phyloP scores from a whole-genome alignment of 768 basidiomycete species.

The Podaxis sp. region DNA sequence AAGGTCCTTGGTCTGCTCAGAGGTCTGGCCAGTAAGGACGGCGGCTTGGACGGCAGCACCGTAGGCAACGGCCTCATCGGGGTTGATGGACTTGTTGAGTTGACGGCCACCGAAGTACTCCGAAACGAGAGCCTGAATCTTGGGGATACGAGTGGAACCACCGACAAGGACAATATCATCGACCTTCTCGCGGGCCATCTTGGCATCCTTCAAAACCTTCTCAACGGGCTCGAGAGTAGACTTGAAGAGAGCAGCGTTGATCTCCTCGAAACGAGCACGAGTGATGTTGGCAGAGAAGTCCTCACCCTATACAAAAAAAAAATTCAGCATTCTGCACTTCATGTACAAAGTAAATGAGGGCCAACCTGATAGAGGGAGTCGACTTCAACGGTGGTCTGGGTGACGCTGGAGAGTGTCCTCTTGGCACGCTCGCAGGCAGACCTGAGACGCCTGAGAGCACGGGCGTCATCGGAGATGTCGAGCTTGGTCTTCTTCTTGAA shows the following conservation, averaged over 20 bases:
- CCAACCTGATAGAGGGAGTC: conserved; percentile 94
- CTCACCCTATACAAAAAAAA: conserved; percentile 61
- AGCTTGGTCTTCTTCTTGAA: conserved; percentile 97
- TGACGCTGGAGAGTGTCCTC: conserved; percentile 96
- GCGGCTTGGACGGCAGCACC: conserved; percentile 99
- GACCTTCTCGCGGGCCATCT: conserved; percentile 96
- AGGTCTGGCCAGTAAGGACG: conserved; percentile 97
- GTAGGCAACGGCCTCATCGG: conserved; percentile 99
- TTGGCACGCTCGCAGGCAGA: conserved; percentile 99
- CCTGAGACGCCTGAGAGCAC: conserved; percentile 93
- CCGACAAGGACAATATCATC: conserved; percentile 99
- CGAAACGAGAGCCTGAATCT: conserved; percentile 96
- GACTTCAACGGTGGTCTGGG: conserved; percentile 98
- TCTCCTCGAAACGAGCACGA: conserved; percentile 99
- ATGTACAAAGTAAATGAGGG: conserved; percentile 8
- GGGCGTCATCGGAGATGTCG: conserved; percentile 95
- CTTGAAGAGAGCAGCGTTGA: conserved; percentile 93
- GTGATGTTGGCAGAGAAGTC: conserved; percentile 99
- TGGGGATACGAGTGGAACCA: conserved; percentile 99
- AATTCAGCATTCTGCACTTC: neutral
- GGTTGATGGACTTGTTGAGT: conserved; percentile 99
- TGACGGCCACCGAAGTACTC: conserved; percentile 98
- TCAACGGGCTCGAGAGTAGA: conserved; percentile 98
- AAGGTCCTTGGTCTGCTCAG: conserved; percentile 98
- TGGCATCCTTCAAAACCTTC: conserved; percentile 98